These are phyloP conservation scores for Leccinum olivaceopallidum DNA, from an alignment of 768 basidiomycete species.

Conservation along the genomic window DNA sequence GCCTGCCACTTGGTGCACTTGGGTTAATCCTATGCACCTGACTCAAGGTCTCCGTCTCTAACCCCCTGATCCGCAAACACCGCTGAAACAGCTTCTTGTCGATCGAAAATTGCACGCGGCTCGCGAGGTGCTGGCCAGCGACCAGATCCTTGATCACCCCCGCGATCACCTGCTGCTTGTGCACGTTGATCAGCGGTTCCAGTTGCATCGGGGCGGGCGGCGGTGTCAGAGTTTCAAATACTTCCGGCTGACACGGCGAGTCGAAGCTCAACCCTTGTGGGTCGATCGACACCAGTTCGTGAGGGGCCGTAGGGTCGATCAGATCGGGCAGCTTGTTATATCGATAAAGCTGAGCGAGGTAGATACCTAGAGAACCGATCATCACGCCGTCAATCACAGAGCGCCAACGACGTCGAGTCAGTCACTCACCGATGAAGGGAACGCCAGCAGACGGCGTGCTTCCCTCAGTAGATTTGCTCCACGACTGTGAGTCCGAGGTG, in stretches of 20 bases:
- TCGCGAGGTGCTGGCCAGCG: constrained; percentile 80
- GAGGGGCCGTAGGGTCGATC: constrained; percentile 81
- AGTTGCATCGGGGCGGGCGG: constrained; percentile 78
- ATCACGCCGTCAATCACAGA: neutral
- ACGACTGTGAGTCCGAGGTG: too few species aligned
- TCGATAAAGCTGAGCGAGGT: constrained; percentile 69
- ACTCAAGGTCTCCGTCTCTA: constrained; percentile 56
- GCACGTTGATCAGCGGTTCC: constrained; percentile 85
- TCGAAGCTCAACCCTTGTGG: constrained; percentile 62
- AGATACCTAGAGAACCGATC: constrained; percentile 55
- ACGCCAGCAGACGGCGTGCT: constrained; percentile 61
- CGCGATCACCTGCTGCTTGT: constrained; percentile 80
- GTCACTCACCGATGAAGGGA: constrained; percentile 76
- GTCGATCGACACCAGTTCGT: constrained; percentile 65
- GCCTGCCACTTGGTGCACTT: too few species aligned
- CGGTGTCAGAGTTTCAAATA: constrained; percentile 70
- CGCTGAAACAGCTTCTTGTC: constrained; percentile 78
- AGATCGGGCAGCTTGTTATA: constrained; percentile 72
- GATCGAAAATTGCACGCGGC: constrained; percentile 63
- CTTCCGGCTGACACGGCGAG: constrained; percentile 72
- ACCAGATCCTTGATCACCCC: constrained; percentile 79
- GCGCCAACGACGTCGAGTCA: neutral
- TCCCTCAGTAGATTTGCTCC: constrained; percentile 1
- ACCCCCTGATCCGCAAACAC: constrained; percentile 70
- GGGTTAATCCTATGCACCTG: constrained; percentile 35